Evolutionary conservation across 805 yeast species (phyloP).

Genomic region (Zygoascus flipseniorum): DNA sequence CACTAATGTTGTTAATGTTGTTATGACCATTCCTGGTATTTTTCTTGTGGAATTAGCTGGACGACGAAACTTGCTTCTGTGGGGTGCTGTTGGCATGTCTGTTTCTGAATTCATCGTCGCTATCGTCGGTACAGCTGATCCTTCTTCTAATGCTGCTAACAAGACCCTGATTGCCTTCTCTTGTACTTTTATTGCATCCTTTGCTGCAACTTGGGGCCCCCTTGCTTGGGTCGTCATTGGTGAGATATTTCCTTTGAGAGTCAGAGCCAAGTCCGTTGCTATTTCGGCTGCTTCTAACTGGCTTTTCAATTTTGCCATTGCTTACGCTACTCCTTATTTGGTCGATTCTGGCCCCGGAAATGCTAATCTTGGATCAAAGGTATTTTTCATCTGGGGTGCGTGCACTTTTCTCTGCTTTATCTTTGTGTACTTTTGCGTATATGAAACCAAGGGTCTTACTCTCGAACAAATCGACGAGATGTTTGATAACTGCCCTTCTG

Average conservation of each 20-base stretch:
- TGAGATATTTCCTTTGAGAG: conserved; percentile 21
- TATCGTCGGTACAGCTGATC: conserved; percentile 4
- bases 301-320: conserved; percentile 21
- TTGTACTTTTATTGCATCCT: conserved; percentile 9
- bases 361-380: conserved; percentile 36
- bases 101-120: conserved; percentile 2
- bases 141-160: conserved; percentile 1
- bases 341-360: conserved; percentile 24
- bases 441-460: conserved; percentile 36
- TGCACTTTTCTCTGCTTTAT: conserved; percentile 25
- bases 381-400: conserved; percentile 31
- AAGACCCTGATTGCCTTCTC: conserved; percentile 4
- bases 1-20: conserved; percentile 3
- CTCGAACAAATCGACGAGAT: conserved; percentile 34
- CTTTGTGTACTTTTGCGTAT: conserved; percentile 30
- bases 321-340: conserved; percentile 27
- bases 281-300: conserved; percentile 19
- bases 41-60: conserved; percentile 43
- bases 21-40: conserved; percentile 31
- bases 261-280: conserved; percentile 36
- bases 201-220: conserved; percentile 14
- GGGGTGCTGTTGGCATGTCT: conserved; percentile 7
- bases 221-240: conserved; percentile 15
- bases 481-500: neutral
- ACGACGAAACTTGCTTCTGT: conserved; percentile 37